Conservation (phyloP, 257 asterid genomes). For the Thymus quinquecostatus region DNA sequence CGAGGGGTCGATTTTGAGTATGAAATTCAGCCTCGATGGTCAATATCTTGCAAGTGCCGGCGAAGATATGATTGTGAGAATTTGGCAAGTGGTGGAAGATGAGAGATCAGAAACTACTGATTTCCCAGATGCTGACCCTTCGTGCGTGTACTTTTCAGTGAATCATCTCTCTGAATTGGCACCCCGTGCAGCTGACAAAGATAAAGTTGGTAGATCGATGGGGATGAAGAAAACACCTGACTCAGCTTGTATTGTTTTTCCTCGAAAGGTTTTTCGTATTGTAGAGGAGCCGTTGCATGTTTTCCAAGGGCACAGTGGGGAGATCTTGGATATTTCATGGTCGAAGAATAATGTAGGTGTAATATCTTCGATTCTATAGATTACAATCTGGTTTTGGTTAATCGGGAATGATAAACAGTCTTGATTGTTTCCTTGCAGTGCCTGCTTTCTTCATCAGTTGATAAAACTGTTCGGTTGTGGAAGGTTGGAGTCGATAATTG, state of each 20-base stretch:
- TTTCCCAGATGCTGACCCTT: constrained; percentile 72
- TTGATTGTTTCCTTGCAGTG: constrained; percentile 50
- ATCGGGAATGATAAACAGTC: neutral
- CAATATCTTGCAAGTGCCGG: constrained; percentile 87
- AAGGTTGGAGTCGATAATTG: constrained; percentile 73
- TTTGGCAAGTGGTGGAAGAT: constrained; percentile 92
- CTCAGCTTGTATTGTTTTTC: constrained; percentile 82
- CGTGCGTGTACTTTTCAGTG: constrained; percentile 79
- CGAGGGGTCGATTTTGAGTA: constrained; percentile 73
- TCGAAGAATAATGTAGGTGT: constrained; percentile 72
- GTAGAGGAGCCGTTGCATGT: constrained; percentile 75
- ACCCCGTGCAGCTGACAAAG: constrained; percentile 61
- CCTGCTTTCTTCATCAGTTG: constrained; percentile 84
- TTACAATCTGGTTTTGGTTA: constrained; percentile 17
- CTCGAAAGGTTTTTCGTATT: constrained; percentile 76
- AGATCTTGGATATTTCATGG: constrained; percentile 88
- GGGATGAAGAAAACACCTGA: constrained; percentile 56
- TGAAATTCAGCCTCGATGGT: constrained; percentile 89
- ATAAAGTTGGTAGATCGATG: constrained; percentile 44
- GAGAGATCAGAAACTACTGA: constrained; percentile 62
- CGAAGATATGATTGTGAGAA: constrained; percentile 69
- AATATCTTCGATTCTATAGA: neutral
- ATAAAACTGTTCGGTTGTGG: constrained; percentile 95
- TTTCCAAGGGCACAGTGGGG: constrained; percentile 71
- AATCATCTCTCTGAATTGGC: constrained; percentile 71